A percentile compares a stretch with the other conserved stretches of the same genome.
These are phyloP conservation scores for Fusarium anguioides DNA, from an alignment of 2,329 filamentous ascomycete species.

Conservation along the genomic window DNA sequence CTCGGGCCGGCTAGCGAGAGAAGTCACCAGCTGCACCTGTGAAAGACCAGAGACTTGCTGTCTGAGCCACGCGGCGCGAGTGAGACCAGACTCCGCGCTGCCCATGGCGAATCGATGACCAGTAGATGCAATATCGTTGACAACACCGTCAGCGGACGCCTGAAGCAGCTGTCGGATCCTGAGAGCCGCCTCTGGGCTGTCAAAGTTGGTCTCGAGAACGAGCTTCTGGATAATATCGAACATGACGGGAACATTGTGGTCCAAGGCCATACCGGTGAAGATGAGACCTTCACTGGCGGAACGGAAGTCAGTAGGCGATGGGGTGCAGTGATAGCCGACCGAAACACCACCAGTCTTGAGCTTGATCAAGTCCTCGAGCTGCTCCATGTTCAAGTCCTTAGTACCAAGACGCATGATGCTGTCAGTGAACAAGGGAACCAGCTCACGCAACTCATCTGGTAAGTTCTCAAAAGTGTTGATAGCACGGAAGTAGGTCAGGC, in stretches of 20 bases:
- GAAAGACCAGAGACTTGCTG: conserved; percentile 93
- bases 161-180: conserved; percentile 90
- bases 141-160: conserved; percentile 85
- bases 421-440: conserved; percentile 92
- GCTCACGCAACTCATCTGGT: conserved; percentile 83
- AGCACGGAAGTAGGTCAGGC: conserved; percentile 93
- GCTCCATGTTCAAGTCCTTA: conserved; percentile 87
- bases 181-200: conserved; percentile 80
- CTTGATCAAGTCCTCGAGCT: conserved; percentile 95
- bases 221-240: conserved; percentile 84
- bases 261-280: conserved; percentile 87
- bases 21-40: conserved; percentile 86
- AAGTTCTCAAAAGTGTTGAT: conserved; percentile 83
- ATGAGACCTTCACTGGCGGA: conserved; percentile 83
- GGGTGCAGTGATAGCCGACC: conserved; percentile 83
- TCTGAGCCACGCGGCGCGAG: conserved; percentile 74
- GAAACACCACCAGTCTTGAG: conserved; percentile 93
- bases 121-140: conserved; percentile 90
- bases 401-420: conserved; percentile 94
- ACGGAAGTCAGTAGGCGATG: conserved; percentile 78
- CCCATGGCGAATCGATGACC: conserved; percentile 89
- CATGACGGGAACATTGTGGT: conserved; percentile 91
- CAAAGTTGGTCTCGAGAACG: conserved; percentile 89
- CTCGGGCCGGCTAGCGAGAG: conserved; percentile 77
- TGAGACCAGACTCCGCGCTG: conserved; percentile 83